Percentiles rank a stretch among this genome's conserved stretches.
Evolutionary conservation across 352 stramenopile genomes (phyloP).

Genomic region (Phytopythium ostracodes): DNA sequence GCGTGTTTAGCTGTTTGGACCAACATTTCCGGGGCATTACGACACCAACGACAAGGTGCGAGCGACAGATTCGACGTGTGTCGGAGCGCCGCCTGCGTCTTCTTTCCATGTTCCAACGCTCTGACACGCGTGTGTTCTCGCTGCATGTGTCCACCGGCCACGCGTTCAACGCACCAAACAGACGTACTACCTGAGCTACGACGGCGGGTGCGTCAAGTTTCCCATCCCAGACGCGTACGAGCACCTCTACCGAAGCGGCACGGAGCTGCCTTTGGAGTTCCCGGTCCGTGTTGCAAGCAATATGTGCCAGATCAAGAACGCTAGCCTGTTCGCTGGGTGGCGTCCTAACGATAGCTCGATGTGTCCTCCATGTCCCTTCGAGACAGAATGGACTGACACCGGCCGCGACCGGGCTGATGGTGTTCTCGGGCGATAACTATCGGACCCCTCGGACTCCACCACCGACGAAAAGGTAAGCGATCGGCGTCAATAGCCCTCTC

Average conservation of each 20-base stretch:
- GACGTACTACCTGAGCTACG: constrained; percentile 73
- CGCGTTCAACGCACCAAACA: constrained; percentile 11
- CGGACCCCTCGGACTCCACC: constrained; percentile 27
- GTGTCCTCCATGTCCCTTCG: not conserved
- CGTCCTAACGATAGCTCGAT: not conserved
- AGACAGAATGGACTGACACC: constrained; percentile 73
- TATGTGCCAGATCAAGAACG: too few relatives aligned
- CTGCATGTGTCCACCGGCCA: not conserved
- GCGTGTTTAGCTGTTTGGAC: constrained; percentile 61
- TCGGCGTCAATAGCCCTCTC: not conserved
- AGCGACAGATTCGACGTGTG: not conserved
- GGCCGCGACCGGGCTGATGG: constrained; percentile 60
- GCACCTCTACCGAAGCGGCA: constrained; percentile 72
- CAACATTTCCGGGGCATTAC: constrained; percentile 79
- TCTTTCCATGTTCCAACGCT: too few relatives aligned
- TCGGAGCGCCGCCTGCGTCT: not conserved
- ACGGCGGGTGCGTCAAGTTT: constrained; percentile 70
- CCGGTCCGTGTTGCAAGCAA: constrained; percentile 30
- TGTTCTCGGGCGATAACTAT: constrained; percentile 58
- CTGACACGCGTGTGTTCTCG: not conserved
- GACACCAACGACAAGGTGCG: constrained; percentile 55
- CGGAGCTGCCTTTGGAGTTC: constrained; percentile 76
- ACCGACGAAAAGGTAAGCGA: constrained; percentile 45
- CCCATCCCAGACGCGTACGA: constrained; percentile 72
- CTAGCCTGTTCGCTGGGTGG: too few relatives aligned